Conservation (phyloP, 495 filamentous ascomycete species). For the Glarea lozoyensis region DNA sequence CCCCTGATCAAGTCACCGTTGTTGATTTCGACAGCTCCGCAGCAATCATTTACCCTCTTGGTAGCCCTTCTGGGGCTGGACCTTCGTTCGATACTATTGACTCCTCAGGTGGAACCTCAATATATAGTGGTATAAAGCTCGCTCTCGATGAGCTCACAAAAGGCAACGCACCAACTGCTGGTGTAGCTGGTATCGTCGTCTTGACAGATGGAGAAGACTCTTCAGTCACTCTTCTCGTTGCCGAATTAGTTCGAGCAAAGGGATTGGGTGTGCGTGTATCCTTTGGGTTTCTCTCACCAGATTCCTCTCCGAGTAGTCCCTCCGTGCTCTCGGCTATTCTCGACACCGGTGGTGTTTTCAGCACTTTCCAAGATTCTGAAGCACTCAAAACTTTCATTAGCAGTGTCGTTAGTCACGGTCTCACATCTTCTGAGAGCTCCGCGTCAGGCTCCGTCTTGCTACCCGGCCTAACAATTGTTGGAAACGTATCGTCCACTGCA, state of each 20-base stretch:
- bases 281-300: not conserved
- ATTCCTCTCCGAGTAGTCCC: not conserved
- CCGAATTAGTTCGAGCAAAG: conserved; percentile 3
- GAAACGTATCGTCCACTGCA: not conserved
- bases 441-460: not conserved
- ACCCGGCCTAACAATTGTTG: not conserved
- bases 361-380: not conserved
- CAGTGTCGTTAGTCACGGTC: conserved; percentile 10
- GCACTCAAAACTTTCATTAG: not conserved
- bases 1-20: conserved; percentile 18
- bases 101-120: conserved; percentile 14
- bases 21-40: conserved; percentile 15
- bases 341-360: not conserved
- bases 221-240: not conserved
- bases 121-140: conserved; percentile 13
- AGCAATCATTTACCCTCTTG: conserved; percentile 14
- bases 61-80: conserved; percentile 16
- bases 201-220: conserved; percentile 19
- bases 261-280: not conserved
- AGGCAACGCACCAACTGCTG: conserved; percentile 13
- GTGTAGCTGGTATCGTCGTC: conserved; percentile 17
- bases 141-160: conserved; percentile 16
- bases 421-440: conserved; percentile 5
- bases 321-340: not conserved
- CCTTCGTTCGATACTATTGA: conserved; percentile 5